phyloP scores from a whole-genome alignment of 345 rosid genomes.

The Gossypium ekmanianum region DNA sequence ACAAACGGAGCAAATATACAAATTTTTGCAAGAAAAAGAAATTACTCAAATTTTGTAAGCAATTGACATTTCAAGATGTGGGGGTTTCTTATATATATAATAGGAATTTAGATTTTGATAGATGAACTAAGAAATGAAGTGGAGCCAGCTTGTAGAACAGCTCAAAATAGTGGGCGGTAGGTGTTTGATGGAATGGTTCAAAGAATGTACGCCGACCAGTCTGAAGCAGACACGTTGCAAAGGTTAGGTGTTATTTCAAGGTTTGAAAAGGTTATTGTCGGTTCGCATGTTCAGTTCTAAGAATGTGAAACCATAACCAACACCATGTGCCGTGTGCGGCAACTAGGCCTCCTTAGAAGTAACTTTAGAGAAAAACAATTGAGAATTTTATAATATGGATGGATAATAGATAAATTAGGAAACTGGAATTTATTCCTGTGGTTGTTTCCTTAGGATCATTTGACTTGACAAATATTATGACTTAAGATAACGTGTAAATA shows the following conservation, averaged over 20 bases:
- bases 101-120: background rate
- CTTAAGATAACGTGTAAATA: too few species aligned
- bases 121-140: background rate
- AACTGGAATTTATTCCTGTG: too few species aligned
- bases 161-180: background rate
- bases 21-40: background rate
- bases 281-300: conserved; percentile 2
- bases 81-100: background rate
- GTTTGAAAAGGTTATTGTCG: background rate
- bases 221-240: background rate
- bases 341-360: background rate
- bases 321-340: conserved; percentile 9
- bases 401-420: too few species aligned
- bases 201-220: background rate
- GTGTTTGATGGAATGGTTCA: background rate
- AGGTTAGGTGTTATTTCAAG: background rate
- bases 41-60: background rate
- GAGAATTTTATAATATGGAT: too few species aligned
- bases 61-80: background rate
- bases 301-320: conserved; percentile 6
- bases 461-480: too few species aligned
- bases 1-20: background rate
- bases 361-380: too few species aligned
- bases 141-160: background rate
- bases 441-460: too few species aligned